phyloP scores from a whole-genome alignment of 306 rosid genomes.

The Rubus parviflorus region DNA sequence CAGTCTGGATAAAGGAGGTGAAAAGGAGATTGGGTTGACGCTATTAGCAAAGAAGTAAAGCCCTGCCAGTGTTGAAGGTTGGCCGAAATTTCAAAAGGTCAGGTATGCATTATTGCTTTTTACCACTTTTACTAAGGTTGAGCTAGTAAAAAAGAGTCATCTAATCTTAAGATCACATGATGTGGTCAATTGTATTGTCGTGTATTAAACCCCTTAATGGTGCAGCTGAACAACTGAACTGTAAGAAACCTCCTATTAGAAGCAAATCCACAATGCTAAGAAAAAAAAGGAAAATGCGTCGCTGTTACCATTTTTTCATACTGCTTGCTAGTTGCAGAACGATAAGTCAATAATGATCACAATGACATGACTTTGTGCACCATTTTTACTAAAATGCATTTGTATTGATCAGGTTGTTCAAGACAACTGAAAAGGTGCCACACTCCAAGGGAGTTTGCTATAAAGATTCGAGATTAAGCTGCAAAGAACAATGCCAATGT shows the following conservation, averaged over 20 bases:
- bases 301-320: too few relatives aligned
- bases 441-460: neutral
- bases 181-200: neutral
- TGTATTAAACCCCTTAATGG: neutral
- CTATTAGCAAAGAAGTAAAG: neutral
- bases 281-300: too few relatives aligned
- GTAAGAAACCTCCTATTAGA: neutral
- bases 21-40: neutral
- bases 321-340: too few relatives aligned
- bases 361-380: too few relatives aligned
- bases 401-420: neutral
- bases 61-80: neutral
- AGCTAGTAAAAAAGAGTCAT: neutral
- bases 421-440: neutral
- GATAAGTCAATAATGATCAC: too few relatives aligned
- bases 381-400: neutral
- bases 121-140: neutral
- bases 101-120: neutral
- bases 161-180: neutral
- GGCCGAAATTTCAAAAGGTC: neutral
- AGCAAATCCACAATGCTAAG: too few relatives aligned
- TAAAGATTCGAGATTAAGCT: neutral
- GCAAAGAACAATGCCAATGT: neutral
- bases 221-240: neutral
- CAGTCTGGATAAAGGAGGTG: neutral